These are phyloP conservation scores for Verruconis gallopava DNA, from an alignment of 2,329 filamentous ascomycete species.

Conservation along the genomic window DNA sequence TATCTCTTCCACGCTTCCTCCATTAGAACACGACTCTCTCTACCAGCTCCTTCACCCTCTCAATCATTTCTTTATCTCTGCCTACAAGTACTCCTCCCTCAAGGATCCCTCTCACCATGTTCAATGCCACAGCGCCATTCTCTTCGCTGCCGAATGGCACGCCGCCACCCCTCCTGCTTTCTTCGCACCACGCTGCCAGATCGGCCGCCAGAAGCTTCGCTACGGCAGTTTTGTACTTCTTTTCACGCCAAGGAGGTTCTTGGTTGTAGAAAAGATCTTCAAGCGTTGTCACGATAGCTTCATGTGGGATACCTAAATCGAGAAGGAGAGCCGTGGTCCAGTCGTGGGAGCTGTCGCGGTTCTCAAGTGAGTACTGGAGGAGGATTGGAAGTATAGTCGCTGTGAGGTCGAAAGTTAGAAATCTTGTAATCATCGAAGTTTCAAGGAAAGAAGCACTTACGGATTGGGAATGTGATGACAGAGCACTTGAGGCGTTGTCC, in stretches of 20 bases:
- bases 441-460: slow-evolving; percentile 17
- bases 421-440: too few species aligned
- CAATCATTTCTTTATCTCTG: slow-evolving; percentile 1
- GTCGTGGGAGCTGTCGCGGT: slow-evolving; percentile 37
- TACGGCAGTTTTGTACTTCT: slow-evolving; percentile 42
- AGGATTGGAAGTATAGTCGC: slow-evolving; percentile 13
- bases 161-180: slow-evolving; percentile 40
- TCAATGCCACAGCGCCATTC: slow-evolving; percentile 34
- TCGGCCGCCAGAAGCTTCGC: slow-evolving; percentile 50
- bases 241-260: slow-evolving; percentile 48
- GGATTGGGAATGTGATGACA: slow-evolving; percentile 43
- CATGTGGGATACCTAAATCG: slow-evolving; percentile 47
- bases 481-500: slow-evolving; percentile 43
- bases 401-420: too few species aligned
- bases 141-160: slow-evolving; percentile 47
- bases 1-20: too few species aligned
- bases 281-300: slow-evolving; percentile 47
- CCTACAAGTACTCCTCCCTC: neutral
- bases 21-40: slow-evolving; percentile 6
- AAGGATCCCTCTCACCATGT: slow-evolving; percentile 26
- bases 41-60: slow-evolving; percentile 2
- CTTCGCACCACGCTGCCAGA: slow-evolving; percentile 45
- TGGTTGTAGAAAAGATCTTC: slow-evolving; percentile 53
- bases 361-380: slow-evolving; percentile 31
- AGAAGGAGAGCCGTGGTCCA: slow-evolving; percentile 57